phyloP scores from a whole-genome alignment of 1,284 basidiomycete genomes.

The Fistulinella cinereoalba region DNA sequence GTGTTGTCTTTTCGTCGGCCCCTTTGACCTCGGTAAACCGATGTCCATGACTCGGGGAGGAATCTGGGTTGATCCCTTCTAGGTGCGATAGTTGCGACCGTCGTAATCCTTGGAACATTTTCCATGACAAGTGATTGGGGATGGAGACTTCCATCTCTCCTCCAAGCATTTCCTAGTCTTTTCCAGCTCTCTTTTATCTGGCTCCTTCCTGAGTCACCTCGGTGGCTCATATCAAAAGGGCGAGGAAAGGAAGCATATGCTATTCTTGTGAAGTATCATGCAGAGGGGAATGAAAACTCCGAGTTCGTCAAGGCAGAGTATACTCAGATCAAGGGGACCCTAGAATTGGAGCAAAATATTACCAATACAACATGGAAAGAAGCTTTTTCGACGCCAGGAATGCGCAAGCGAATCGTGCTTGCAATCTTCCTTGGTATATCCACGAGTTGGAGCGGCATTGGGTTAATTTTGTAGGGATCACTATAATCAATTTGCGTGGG shows the following conservation, averaged over 20 bases:
- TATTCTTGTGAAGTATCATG: not conserved
- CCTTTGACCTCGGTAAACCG: slow-evolving; percentile 13
- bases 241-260: not conserved
- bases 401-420: not conserved
- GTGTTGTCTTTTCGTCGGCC: slow-evolving; percentile 8
- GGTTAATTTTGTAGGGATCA: not conserved
- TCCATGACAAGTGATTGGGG: not conserved
- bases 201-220: not conserved
- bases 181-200: not conserved
- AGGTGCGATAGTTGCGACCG: not conserved
- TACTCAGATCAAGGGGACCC: not conserved
- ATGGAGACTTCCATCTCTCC: not conserved
- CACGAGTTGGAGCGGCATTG: not conserved
- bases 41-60: too few species aligned
- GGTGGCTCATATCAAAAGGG: not conserved
- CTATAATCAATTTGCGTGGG: too few species aligned
- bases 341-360: not conserved
- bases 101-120: not conserved
- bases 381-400: not conserved
- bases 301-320: not conserved
- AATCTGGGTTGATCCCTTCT: not conserved
- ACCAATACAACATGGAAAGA: not conserved
- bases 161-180: not conserved
- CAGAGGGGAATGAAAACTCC: not conserved
- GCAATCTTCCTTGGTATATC: not conserved